Conservation (phyloP, 108 stramenopile genomes). For the Nitzschia sp. region DNA sequence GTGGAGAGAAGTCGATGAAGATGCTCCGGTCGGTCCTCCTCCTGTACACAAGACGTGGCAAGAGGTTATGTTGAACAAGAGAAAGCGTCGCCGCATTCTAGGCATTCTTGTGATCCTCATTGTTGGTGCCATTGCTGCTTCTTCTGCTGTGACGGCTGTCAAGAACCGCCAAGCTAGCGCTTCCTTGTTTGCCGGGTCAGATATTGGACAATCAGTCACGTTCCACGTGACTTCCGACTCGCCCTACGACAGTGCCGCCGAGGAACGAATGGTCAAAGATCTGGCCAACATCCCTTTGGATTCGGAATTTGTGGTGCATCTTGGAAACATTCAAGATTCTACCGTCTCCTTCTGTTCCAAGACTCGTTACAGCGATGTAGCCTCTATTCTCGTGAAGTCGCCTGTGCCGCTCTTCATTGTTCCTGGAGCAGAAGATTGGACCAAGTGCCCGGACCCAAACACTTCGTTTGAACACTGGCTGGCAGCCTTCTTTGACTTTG, state of each 20-base stretch:
- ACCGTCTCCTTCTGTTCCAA: slow-evolving; percentile 47
- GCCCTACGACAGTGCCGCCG: slow-evolving; percentile 51
- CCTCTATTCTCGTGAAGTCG: slow-evolving; percentile 41
- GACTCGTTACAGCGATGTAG: slow-evolving; percentile 47
- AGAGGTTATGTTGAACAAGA: slow-evolving; percentile 35
- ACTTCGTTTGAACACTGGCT: slow-evolving; percentile 54
- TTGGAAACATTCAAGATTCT: slow-evolving; percentile 74
- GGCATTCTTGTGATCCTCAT: slow-evolving; percentile 8
- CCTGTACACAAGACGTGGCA: slow-evolving; percentile 44
- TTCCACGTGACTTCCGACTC: slow-evolving; percentile 79
- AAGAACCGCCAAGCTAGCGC: background rate
- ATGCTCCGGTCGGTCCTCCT: background rate
- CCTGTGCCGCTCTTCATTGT: slow-evolving; percentile 66
- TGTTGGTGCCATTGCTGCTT: background rate
- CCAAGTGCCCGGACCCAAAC: slow-evolving; percentile 53
- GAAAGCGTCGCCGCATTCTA: slow-evolving; percentile 27
- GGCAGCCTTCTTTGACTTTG: slow-evolving; percentile 50
- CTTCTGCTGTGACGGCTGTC: background rate
- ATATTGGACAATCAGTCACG: slow-evolving; percentile 31
- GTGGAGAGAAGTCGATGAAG: slow-evolving; percentile 20
- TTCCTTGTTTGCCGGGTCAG: background rate
- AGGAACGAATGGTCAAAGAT: slow-evolving; percentile 44
- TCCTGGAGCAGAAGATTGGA: slow-evolving; percentile 79
- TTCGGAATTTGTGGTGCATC: slow-evolving; percentile 74
- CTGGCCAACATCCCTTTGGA: slow-evolving; percentile 54